Base-by-base conservation (phyloP, 306 rosid genomes). In the Vachellia collinsii region DNA sequence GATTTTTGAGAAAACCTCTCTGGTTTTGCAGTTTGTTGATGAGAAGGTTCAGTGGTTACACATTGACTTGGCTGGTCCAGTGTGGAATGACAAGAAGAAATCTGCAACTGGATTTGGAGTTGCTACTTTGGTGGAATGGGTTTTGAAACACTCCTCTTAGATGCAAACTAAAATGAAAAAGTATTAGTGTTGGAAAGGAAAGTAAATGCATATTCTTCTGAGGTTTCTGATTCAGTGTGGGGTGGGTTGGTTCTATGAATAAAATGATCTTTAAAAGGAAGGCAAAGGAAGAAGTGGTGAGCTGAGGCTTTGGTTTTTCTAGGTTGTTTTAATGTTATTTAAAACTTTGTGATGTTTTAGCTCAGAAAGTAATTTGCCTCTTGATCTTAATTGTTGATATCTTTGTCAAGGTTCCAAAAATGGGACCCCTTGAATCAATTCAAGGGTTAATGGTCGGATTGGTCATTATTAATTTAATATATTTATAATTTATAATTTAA, bases 11-110 rank as follows among this genome's bases (percentile, higher is more conserved):
- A 46, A 34, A 29, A 78, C 46, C 53, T 46, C 22, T 79, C 61
- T 50, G 83, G 19, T 70, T 80, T 72, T 85, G 84, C 86, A 96
- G 99, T 96, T 92, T 86, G 98, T 93, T 76, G 98, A 96, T 79
- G 99, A 96, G 80, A 96, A 96, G 83, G 94, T 93, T 77, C 91
- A 93, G 23, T 93, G 99, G 99, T 82, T 93, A 97, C 99, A 96
- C 80, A 90, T 96, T 70, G 99, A 96, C 92, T 42, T 96, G 83
- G 97, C 97, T 48, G 99, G 99, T 50, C 99, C 99, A 0, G 99
- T 90, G 61, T 93, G 94, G 94, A 92, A 77, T 46, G 97, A 96
- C n/a, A 92, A 96, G 91, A 93, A 92, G 79, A 90, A 87, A 8
- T 34, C 90, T 0, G 98, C 94, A 5, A 96, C 99, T 3, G 99